phyloP scores from a whole-genome alignment of 768 basidiomycete genomes.

The Tricholoma furcatifolium region DNA sequence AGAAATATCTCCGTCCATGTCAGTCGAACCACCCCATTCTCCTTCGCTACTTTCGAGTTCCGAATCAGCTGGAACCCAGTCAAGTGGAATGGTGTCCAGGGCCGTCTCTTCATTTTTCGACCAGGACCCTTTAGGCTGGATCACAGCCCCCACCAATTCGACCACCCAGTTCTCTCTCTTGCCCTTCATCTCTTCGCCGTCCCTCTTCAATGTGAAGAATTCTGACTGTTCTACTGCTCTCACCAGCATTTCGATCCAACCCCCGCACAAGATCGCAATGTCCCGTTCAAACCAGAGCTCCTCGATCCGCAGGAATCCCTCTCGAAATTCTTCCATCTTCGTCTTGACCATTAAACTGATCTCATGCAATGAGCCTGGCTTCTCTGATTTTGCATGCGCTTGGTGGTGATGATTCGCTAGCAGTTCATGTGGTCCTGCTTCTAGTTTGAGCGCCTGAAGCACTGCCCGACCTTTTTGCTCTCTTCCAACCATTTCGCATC shows the following conservation, averaged over 20 bases:
- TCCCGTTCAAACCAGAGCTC: conserved; percentile 51
- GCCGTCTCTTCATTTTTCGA: conserved; percentile 30
- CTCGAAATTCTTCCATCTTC: conserved; percentile 55
- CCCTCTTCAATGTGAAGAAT: conserved; percentile 36
- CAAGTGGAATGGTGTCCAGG: conserved; percentile 39
- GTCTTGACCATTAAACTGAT: conserved; percentile 50
- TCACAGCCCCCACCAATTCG: conserved; percentile 41
- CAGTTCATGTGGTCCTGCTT: conserved; percentile 40
- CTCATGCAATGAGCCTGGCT: conserved; percentile 39
- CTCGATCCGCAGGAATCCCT: conserved; percentile 47
- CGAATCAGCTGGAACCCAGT: conserved; percentile 43
- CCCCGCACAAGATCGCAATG: conserved; percentile 51
- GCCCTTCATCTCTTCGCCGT: conserved; percentile 29
- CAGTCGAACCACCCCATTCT: conserved; percentile 31
- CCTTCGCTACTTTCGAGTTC: conserved; percentile 25
- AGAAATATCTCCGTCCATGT: conserved; percentile 41
- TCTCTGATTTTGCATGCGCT: conserved; percentile 47
- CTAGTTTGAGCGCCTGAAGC: conserved; percentile 24
- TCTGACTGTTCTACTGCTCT: conserved; percentile 44
- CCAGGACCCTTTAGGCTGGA: conserved; percentile 27
- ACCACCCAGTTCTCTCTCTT: conserved; percentile 40
- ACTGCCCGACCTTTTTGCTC: conserved; percentile 35
- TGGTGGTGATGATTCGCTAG: conserved; percentile 47
- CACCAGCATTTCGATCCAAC: conserved; percentile 57
- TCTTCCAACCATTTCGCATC: conserved; percentile 38